A percentile compares a stretch with the other conserved stretches of the same genome.
Conservation (phyloP, 805 yeast species). For the Candida sphagnicola region DNA sequence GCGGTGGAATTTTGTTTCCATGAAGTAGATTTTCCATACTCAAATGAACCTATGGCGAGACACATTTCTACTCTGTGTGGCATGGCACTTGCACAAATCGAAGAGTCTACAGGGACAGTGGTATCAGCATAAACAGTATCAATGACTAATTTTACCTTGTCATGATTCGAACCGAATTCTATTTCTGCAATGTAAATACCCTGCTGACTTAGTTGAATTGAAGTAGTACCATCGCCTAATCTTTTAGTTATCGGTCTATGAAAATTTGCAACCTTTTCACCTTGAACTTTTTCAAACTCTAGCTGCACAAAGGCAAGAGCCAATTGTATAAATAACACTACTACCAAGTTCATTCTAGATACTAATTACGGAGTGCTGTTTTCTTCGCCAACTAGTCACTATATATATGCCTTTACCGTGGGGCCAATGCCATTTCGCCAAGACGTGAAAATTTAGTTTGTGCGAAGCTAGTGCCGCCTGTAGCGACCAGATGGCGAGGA, state of each 20-base stretch:
- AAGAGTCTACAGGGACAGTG: neutral
- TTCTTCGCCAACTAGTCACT: no score
- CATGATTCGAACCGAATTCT: neutral
- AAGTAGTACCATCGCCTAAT: neutral
- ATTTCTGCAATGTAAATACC: neutral
- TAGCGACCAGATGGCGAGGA: no score
- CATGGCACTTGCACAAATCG: neutral
- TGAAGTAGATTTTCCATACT: slow-evolving; percentile 24
- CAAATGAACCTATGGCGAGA: slow-evolving; percentile 37
- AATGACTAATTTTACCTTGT: neutral
- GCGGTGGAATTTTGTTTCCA: slow-evolving; percentile 22
- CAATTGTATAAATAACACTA: neutral
- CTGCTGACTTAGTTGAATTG: neutral
- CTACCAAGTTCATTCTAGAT: neutral
- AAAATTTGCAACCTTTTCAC: neutral
- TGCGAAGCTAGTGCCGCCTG: no score
- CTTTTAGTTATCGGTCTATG: neutral
- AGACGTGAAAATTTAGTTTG: no score
- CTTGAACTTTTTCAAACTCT: neutral
- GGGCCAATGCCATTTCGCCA: no score
- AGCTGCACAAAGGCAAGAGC: neutral
- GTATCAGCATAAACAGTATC: neutral
- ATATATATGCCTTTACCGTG: no score
- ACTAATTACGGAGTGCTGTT: no score
- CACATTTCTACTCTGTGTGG: slow-evolving; percentile 15